Conservation (phyloP, 73 alveolate species). For the Blepharisma stoltei region DNA sequence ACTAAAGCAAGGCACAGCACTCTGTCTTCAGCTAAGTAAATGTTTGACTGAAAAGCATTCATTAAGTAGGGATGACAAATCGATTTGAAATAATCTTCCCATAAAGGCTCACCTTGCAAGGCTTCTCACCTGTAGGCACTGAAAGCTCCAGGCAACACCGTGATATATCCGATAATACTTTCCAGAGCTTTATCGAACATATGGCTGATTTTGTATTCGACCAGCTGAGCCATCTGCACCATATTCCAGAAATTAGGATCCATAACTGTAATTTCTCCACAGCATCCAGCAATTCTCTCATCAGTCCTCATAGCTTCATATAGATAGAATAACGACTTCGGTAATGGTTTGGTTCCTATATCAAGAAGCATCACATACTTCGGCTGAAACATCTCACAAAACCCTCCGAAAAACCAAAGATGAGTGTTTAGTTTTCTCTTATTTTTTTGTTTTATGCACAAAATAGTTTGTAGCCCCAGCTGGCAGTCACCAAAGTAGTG, state of each 20-base stretch:
- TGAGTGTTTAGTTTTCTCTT: conserved; percentile 25
- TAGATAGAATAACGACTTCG: neutral
- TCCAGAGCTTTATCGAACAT: conserved; percentile 49
- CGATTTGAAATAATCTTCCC: conserved; percentile 31
- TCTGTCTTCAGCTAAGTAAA: conserved; percentile 71
- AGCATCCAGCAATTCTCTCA: conserved; percentile 28
- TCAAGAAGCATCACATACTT: conserved; percentile 25
- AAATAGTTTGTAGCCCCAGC: neutral
- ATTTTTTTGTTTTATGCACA: conserved; percentile 11
- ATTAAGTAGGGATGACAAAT: conserved; percentile 1
- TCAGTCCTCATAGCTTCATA: conserved; percentile 5
- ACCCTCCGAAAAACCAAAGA: conserved; percentile 35
- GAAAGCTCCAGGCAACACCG: conserved; percentile 58
- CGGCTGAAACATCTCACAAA: conserved; percentile 33
- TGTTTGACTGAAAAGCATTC: conserved; percentile 46
- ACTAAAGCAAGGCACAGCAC: conserved; percentile 50
- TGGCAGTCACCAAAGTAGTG: neutral
- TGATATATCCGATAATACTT: conserved; percentile 47
- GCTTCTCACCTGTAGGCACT: conserved; percentile 55
- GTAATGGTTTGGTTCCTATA: conserved; percentile 29
- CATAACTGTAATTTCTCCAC: conserved; percentile 28
- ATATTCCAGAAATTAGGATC: neutral
- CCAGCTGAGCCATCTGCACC: conserved; percentile 10
- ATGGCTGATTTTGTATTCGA: conserved; percentile 52
- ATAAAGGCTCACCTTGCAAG: conserved; percentile 29